Percentiles rank a stretch among this genome's conserved stretches.
Evolutionary conservation across 176 grass and related monocot genomes (phyloP).

Genomic region (Carex cristatella): DNA sequence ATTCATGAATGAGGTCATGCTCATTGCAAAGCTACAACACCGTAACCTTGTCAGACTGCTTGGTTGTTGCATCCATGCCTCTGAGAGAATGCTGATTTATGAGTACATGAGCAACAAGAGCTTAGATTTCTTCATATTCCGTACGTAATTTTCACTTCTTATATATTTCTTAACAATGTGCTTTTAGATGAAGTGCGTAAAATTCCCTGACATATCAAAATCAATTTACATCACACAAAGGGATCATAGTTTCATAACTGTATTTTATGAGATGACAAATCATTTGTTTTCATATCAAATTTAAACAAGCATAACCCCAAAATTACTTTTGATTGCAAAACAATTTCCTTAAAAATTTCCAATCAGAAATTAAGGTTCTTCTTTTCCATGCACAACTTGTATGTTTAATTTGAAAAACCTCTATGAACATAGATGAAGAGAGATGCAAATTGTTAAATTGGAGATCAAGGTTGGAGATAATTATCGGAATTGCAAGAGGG

Average conservation of each 20-base stretch:
- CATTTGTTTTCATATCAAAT: not conserved
- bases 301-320: not conserved
- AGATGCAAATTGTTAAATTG: constrained; percentile 19
- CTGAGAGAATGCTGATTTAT: constrained; percentile 43
- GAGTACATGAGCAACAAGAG: constrained; percentile 70
- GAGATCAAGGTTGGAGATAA: constrained; percentile 42
- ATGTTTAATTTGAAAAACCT: not conserved
- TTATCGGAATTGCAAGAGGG: constrained; percentile 40
- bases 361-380: too few species aligned
- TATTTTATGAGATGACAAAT: not conserved
- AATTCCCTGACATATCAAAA: not conserved
- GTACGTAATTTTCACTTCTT: constrained; percentile 18
- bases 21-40: constrained; percentile 57
- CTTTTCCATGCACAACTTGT: too few species aligned
- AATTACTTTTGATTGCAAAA: not conserved
- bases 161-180: not conserved
- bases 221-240: too few species aligned
- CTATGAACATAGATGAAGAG: constrained; percentile 7
- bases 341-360: not conserved
- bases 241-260: too few species aligned
- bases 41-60: constrained; percentile 62
- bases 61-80: constrained; percentile 41
- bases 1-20: constrained; percentile 59
- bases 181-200: not conserved
- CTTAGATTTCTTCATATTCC: constrained; percentile 51